These are phyloP conservation scores for Backusella tuberculispora DNA, from an alignment of 192 early-diverging fungal species.

Conservation along the genomic window DNA sequence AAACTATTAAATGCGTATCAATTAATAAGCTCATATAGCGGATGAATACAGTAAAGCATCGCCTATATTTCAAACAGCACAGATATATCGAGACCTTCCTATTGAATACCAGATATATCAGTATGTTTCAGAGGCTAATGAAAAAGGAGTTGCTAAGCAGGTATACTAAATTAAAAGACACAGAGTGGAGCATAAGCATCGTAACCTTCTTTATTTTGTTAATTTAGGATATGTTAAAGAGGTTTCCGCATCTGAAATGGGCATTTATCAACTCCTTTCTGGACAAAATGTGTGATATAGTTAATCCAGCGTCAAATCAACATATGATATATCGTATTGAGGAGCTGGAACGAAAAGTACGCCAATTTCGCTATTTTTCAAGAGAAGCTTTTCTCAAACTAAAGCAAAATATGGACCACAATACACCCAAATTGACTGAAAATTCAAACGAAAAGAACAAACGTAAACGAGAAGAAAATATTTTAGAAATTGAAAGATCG, in stretches of 20 bases:
- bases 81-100: constrained; percentile 3
- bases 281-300: neutral
- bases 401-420: neutral
- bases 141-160: neutral
- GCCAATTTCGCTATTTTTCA: constrained; percentile 1
- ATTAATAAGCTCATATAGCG: neutral
- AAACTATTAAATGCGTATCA: neutral
- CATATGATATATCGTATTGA: neutral
- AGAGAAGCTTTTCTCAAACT: neutral
- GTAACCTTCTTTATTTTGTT: neutral
- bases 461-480: neutral
- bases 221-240: neutral
- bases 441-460: neutral
- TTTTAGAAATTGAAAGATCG: neutral
- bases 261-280: neutral
- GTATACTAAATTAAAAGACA: neutral
- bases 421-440: neutral
- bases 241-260: neutral
- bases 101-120: constrained; percentile 18
- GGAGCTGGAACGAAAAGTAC: neutral
- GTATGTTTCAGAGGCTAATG: neutral
- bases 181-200: neutral
- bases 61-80: neutral
- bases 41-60: neutral
- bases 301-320: neutral